Evolutionary conservation across 441 rosid genomes (phyloP).

Genomic region (Sinapis alba): DNA sequence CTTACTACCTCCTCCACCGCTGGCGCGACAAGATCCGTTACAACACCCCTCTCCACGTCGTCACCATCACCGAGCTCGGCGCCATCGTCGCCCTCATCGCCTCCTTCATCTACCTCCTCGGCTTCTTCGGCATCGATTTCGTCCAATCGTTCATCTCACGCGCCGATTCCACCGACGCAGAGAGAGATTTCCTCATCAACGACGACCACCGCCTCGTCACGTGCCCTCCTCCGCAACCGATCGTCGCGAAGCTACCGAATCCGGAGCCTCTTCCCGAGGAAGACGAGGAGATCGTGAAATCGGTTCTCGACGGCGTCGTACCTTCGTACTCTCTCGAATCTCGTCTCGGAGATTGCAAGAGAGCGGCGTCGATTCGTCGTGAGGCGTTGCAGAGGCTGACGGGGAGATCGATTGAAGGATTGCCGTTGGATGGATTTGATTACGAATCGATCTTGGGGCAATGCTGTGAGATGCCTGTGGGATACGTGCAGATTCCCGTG

Average conservation of each 20-base stretch:
- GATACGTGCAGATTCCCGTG: constrained; percentile 87
- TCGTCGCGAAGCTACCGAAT: constrained; percentile 19
- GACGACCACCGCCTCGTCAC: constrained; percentile 37
- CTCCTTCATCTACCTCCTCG: constrained; percentile 78
- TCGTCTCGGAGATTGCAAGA: constrained; percentile 75
- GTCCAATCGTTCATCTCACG: constrained; percentile 79
- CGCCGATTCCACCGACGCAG: constrained; percentile 40
- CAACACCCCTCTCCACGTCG: constrained; percentile 81
- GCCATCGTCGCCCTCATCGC: constrained; percentile 73
- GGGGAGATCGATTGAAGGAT: constrained; percentile 67
- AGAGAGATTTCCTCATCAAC: constrained; percentile 3
- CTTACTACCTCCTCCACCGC: constrained; percentile 71
- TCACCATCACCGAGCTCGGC: constrained; percentile 67
- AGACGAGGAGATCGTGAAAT: constrained; percentile 74
- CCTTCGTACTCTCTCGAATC: constrained; percentile 74
- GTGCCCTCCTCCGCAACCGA: constrained; percentile 22
- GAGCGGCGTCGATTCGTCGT: constrained; percentile 74
- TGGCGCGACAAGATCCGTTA: constrained; percentile 92
- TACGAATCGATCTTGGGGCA: constrained; percentile 78
- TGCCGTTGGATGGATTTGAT: constrained; percentile 84
- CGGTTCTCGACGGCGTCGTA: constrained; percentile 56
- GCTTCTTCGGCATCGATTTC: constrained; percentile 84
- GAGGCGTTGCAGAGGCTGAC: constrained; percentile 77
- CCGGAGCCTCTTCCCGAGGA: constrained; percentile 45
- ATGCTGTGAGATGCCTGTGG: constrained; percentile 98